Evolutionary conservation across 2,329 filamentous ascomycete genomes (phyloP), one percentile per base, ranked within the genome.

Genomic region (Diaporthe amygdali): DNA sequence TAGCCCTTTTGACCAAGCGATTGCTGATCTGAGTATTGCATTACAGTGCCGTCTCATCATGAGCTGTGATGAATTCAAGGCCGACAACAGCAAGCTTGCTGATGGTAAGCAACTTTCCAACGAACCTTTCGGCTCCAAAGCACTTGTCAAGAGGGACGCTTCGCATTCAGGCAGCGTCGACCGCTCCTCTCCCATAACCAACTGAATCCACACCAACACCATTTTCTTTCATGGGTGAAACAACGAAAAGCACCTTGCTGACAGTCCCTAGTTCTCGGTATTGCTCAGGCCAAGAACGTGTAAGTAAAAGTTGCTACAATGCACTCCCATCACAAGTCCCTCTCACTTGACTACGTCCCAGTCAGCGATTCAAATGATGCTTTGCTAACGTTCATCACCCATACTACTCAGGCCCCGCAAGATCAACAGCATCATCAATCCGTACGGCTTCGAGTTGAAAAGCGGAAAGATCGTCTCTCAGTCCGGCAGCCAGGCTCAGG

Each of bases 401-500:
- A 20, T n/a, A 41, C 25, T 22, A 12, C n/a, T 10, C 39, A 68
- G 64, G 8, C 64, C 64, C 25, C 64, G 64, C 4, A 68, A 68
- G 64, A 55, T 68, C 51, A 56, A 68, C 25, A 8, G 10, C 64
- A 17, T 68, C 27, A 12, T 68, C 41, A 46, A 39, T 9, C 64
- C 27, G 1, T 56, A 68, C 64, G 64, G 64, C 9, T 68, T 68
- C n/a, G 51, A 68, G 64, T 37, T 56, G 27, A 68, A 68, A 46
- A 52, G 41, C 5, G 64, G 64, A 37, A 68, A 68, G 20, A n/a
- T 68, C n/a, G 6, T 47, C 30, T n/a, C 10, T 7, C 49, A 34
- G 20, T 32, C 27, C 27, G 49, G 41, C 12, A 39, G 32, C 32
- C 47, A 66, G 47, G 34, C 14, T 25, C 27, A 34, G 20, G 22